Evolutionary conservation across 225 moss, liverwort and hornwort genomes (phyloP), one percentile per base, ranked within the genome.

Genomic region (Marchantia polymorpha): DNA sequence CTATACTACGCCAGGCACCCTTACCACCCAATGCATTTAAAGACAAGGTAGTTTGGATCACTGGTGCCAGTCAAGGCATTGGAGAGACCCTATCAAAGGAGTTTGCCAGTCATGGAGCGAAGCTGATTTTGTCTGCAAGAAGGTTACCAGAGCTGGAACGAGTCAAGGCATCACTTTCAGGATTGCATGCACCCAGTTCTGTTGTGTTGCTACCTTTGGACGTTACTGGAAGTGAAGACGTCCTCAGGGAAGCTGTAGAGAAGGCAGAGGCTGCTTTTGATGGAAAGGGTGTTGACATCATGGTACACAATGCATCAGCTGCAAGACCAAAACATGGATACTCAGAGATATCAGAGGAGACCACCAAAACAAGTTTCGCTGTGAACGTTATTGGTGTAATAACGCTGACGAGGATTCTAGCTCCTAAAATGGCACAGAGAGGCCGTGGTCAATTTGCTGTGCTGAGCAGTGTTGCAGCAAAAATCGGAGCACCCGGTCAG

Each of bases 11-110:
- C 51, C 84, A 80, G 77, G 86, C 88, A 27, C 83, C 81, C 52
- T 70, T 91, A 39, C 89, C 89, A 53, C 81, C 80, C 12, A 76
- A 77, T 55, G 88, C 88, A 48, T 87, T 92, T 29, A 85, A 89
- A 73, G 87, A 85, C 83, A 95, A 95, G 89, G 89, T 89, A 12
- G 92, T 95, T 52, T 95, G 95, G 95, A 90, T 95, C 59, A 85
- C 89, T 25, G 95, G 95, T 72, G 93, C 95, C 9, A 95, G 95
- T 75, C 93, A 95, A 74, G 91, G 92, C 72, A 90, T 92, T 51
- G 95, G 95, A 75, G 91, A 91, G 81, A 84, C 81, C 79, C 81
- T 95, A 76, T 91, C 92, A 8, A 86, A 87, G 49, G 91, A 92
- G 74, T 95, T 91, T 78, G 85, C 91, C 23, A 65, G 84, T 20